Conservation (phyloP, 495 filamentous ascomycete species). For the Cercophora scortea region DNA sequence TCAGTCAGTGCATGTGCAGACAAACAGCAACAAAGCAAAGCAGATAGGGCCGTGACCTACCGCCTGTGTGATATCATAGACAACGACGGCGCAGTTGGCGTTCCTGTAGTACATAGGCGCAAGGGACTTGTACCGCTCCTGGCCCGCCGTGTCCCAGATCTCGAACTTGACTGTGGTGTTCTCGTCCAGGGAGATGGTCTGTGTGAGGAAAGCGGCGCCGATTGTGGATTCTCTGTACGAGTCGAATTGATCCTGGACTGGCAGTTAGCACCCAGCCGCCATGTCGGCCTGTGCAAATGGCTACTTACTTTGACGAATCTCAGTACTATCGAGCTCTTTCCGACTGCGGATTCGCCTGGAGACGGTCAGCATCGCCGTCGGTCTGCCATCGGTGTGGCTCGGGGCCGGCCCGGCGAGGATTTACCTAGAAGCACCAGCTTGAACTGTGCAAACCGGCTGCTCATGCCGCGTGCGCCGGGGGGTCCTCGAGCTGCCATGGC, state of each 20-base stretch:
- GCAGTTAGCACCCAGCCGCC: conserved; percentile 8
- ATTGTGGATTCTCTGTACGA: conserved; percentile 99
- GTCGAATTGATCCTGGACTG: conserved; percentile 93
- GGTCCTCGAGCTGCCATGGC: conserved; percentile 75
- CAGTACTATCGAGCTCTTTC: conserved; percentile 97
- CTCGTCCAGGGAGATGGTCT: conserved; percentile 96
- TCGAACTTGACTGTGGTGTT: conserved; percentile 98
- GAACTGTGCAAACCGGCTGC: conserved; percentile 89
- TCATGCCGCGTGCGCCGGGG: conserved; percentile 63
- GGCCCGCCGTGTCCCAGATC: conserved; percentile 98
- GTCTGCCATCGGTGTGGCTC: not conserved
- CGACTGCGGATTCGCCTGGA: conserved; percentile 92
- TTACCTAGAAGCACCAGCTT: conserved; percentile 92
- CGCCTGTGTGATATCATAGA: conserved; percentile 98
- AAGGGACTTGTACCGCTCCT: conserved; percentile 96
- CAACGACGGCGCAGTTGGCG: conserved; percentile 96
- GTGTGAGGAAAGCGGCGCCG: conserved; percentile 96
- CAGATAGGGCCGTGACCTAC: conserved; percentile 44
- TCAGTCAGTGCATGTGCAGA: conserved; percentile 5
- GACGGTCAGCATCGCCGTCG: conserved; percentile 26
- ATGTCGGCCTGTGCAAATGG: not conserved
- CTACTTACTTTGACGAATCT: conserved; percentile 87
- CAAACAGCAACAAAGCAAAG: not conserved
- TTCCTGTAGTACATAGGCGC: conserved; percentile 99
- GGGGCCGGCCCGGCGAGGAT: not conserved